These are phyloP conservation scores for Lagerstroemia fauriei DNA, from an alignment of 441 rosid genomes.

Conservation along the genomic window DNA sequence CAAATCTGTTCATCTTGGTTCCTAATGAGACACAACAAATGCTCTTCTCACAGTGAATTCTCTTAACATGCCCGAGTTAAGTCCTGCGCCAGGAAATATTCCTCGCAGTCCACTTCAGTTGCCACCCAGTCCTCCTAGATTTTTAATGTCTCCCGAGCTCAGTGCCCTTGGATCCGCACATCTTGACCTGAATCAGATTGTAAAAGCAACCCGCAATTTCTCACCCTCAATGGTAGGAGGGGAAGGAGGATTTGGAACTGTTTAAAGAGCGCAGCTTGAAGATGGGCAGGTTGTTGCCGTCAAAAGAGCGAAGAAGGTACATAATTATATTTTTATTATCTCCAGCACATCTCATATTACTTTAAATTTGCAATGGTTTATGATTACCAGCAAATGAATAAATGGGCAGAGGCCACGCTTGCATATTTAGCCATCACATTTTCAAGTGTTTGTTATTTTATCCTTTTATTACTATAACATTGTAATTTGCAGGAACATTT, in stretches of 20 bases:
- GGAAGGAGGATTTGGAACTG: conserved; percentile 90
- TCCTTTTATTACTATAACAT: background rate
- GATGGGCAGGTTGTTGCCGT: conserved; percentile 79
- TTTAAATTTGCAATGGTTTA: background rate
- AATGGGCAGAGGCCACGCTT: background rate
- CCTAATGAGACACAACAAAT: background rate
- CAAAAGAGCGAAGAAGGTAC: conserved; percentile 93
- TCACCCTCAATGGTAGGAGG: conserved; percentile 62
- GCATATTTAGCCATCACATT: background rate
- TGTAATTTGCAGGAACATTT: conserved; percentile 56
- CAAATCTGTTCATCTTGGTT: background rate
- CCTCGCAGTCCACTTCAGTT: conserved; percentile 72
- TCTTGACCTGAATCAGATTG: conserved; percentile 57
- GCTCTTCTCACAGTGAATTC: conserved; percentile 55
- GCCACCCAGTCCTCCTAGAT: conserved; percentile 79
- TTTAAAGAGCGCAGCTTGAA: conserved; percentile 70
- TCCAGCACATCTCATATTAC: background rate
- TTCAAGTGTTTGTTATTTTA: background rate
- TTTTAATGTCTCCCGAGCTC: conserved; percentile 73
- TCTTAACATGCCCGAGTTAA: conserved; percentile 47
- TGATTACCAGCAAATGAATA: background rate
- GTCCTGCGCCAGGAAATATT: conserved; percentile 57
- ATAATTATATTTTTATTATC: background rate
- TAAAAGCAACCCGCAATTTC: conserved; percentile 70
- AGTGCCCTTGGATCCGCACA: conserved; percentile 60